Evolutionary conservation across 1,284 basidiomycete genomes (phyloP), one percentile per base, ranked within the genome.

Genomic region (Stygiomarasmius scandens): DNA sequence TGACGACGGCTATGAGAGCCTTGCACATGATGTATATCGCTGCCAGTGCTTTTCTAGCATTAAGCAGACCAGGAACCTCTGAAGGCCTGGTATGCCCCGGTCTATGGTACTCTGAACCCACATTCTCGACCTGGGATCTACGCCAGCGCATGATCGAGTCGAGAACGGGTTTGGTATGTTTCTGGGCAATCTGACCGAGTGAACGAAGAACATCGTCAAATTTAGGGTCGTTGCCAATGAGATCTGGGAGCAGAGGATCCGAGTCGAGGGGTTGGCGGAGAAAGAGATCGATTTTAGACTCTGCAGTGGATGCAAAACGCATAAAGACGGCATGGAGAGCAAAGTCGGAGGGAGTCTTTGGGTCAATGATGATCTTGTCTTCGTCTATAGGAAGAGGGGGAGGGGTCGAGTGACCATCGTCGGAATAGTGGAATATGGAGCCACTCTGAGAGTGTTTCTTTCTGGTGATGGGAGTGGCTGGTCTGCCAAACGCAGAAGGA

Each of bases 141-240:
- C 92, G 83, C 96, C 96, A 98, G 20, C 90, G 86, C 78, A 90
- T 89, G 53, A 97, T 83, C 4, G 93, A 89, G 61, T 95, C 92
- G 32, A 96, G 81, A 4, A 98, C 93, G 38, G 87, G 83, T 64
- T 93, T 91, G 2, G 93, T 82, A 58, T 93, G 87, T 55, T 91
- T 92, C 59, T 89, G 86, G 1, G 93, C 93, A 56, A 96, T 89
- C 67, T 93, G 91, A 9, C 91, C 93, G 2, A 98, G 81, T 1
- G 94, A 93, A 5, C 84, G 78, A 29, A 97, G 80, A 3, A 90
- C 82, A 27, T 89, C 85, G 67, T 97, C 95, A 62, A 96, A 92
- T 56, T 87, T 82, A 1, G 81, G 70, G 66, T 96, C 93, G 1
- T 89, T 79, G 1, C 89, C 93, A 65, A 96, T 83, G 57, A 80